A percentile compares a stretch with the other conserved stretches of the same genome.
phyloP scores from a whole-genome alignment of 2,329 filamentous ascomycete species.

The Penicillium olsonii region DNA sequence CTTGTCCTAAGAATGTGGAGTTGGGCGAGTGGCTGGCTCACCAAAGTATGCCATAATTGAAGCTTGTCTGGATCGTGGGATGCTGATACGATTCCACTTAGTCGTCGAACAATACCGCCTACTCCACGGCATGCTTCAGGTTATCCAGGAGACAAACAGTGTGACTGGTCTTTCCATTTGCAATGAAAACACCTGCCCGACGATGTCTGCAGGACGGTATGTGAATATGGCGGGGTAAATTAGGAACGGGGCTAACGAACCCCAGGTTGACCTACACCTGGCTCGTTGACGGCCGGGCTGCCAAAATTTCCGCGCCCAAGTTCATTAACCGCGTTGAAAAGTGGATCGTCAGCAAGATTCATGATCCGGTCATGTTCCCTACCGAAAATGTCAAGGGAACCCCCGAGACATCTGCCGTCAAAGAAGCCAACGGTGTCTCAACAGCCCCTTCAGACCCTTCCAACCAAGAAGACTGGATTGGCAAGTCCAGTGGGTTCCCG shows the following conservation, averaged over 20 bases:
- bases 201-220: constrained; percentile 92
- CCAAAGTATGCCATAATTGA: constrained; percentile 67
- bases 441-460: constrained; percentile 36
- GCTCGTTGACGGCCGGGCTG: constrained; percentile 85
- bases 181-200: constrained; percentile 79
- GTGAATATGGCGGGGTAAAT: constrained; percentile 43
- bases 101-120: constrained; percentile 92
- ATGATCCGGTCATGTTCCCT: constrained; percentile 85
- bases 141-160: constrained; percentile 83
- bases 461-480: constrained; percentile 72
- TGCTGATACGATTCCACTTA: constrained; percentile 40
- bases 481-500: constrained; percentile 90
- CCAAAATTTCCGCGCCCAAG: constrained; percentile 87
- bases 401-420: constrained; percentile 56
- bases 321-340: constrained; percentile 96
- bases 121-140: constrained; percentile 83
- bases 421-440: constrained; percentile 47
- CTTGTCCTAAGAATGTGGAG: constrained; percentile 89
- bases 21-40: constrained; percentile 95
- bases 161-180: constrained; percentile 74
- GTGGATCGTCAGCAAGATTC: constrained; percentile 95
- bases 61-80: not conserved
- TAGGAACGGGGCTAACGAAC: constrained; percentile 19
- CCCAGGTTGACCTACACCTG: constrained; percentile 89
- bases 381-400: constrained; percentile 72